These are phyloP conservation scores for Planoprotostelium fungivorum DNA, from an alignment of 78 protist species.

Conservation along the genomic window DNA sequence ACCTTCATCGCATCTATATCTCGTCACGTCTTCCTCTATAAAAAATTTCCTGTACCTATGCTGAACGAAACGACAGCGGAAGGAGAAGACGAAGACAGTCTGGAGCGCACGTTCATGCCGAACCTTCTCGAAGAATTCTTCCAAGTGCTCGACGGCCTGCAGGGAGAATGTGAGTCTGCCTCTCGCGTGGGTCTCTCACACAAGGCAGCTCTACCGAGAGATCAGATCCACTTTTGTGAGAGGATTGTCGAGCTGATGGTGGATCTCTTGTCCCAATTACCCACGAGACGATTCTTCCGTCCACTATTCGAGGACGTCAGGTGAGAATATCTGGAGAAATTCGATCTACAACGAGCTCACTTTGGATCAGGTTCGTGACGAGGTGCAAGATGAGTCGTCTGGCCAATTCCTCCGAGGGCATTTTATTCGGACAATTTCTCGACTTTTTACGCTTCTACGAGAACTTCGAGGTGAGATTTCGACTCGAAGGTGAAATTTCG, in stretches of 20 bases:
- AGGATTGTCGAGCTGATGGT: constrained; percentile 69
- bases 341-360: not conserved
- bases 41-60: too few relatives aligned
- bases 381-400: not conserved
- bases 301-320: constrained; percentile 57
- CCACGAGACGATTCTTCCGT: constrained; percentile 84
- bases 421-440: constrained; percentile 42
- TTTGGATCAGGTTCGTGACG: too few relatives aligned
- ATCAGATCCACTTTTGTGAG: constrained; percentile 25
- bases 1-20: too few relatives aligned
- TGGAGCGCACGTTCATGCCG: constrained; percentile 15
- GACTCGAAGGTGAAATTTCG: constrained; percentile 5
- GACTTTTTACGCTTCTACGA: constrained; percentile 36
- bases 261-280: constrained; percentile 78
- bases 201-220: not conserved
- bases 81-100: constrained; percentile 11
- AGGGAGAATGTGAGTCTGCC: not conserved
- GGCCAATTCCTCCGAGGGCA: not conserved
- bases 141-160: constrained; percentile 3
- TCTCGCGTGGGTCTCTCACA: not conserved
- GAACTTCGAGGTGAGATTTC: constrained; percentile 7
- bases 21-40: too few relatives aligned
- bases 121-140: constrained; percentile 4
- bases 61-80: not conserved
- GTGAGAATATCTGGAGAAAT: constrained; percentile 39